Percentiles rank a stretch among this genome's conserved stretches.
phyloP scores from a whole-genome alignment of 2,329 filamentous ascomycete species.

The Lasiodiplodia hormozganensis region DNA sequence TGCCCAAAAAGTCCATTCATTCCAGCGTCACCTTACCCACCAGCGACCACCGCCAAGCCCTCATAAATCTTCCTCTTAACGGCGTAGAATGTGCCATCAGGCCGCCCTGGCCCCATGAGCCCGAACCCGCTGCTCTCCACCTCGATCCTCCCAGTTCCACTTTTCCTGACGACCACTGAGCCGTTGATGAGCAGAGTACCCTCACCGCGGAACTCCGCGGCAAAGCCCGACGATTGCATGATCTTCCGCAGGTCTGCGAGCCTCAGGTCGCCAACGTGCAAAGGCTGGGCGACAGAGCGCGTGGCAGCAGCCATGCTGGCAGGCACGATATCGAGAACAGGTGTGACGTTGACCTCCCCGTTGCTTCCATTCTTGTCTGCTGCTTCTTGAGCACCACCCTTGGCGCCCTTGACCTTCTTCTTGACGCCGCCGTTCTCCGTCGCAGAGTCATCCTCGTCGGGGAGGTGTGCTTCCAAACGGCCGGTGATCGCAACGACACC shows the following conservation, averaged over 20 bases:
- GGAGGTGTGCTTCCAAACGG: slow-evolving; percentile 59
- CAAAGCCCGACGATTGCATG: slow-evolving; percentile 82
- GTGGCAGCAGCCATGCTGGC: slow-evolving; percentile 72
- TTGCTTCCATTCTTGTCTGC: slow-evolving; percentile 56
- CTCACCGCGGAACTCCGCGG: slow-evolving; percentile 91
- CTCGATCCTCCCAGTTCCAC: slow-evolving; percentile 83
- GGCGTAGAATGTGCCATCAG: slow-evolving; percentile 77
- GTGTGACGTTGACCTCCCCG: slow-evolving; percentile 37
- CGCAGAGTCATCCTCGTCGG: slow-evolving; percentile 48
- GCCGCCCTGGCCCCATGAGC: slow-evolving; percentile 46
- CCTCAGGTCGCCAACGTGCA: slow-evolving; percentile 92
- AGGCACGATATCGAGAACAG: slow-evolving; percentile 66
- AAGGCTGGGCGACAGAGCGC: slow-evolving; percentile 79
- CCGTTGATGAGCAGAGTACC: slow-evolving; percentile 90
- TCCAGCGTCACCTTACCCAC: slow-evolving; percentile 49
- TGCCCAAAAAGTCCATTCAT: slow-evolving; percentile 1
- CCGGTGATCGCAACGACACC: slow-evolving; percentile 94
- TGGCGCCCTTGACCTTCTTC: slow-evolving; percentile 59
- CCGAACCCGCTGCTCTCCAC: slow-evolving; percentile 72
- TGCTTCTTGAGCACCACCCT: slow-evolving; percentile 52
- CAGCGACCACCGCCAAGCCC: slow-evolving; percentile 87
- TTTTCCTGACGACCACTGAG: slow-evolving; percentile 86
- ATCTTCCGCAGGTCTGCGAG: slow-evolving; percentile 86
- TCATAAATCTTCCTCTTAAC: slow-evolving; percentile 94
- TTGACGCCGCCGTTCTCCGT: slow-evolving; percentile 47